phyloP scores from a whole-genome alignment of 1,139 yeast genomes.

The Taphrina wiesneri region DNA sequence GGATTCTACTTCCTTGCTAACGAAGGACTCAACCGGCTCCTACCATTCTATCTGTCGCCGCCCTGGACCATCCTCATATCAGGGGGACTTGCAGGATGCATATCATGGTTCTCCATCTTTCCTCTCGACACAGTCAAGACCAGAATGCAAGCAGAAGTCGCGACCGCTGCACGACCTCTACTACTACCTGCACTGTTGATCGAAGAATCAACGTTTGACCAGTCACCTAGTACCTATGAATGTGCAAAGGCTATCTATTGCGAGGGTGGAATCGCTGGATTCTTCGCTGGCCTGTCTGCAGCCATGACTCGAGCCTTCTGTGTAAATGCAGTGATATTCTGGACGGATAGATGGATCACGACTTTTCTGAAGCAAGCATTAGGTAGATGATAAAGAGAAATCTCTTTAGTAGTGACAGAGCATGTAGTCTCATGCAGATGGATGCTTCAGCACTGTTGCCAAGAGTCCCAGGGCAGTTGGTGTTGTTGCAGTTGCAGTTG shows the following conservation, averaged over 20 bases:
- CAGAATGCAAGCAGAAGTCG: conserved; percentile 37
- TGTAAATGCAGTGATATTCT: conserved; percentile 41
- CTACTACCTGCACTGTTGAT: background rate
- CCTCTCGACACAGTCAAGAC: conserved; percentile 42
- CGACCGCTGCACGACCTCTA: background rate
- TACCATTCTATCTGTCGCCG: background rate
- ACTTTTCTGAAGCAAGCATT: background rate
- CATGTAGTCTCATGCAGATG: no score
- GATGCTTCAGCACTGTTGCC: no score
- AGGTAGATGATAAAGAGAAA: background rate
- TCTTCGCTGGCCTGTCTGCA: conserved; percentile 39
- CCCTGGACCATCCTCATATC: conserved; percentile 35
- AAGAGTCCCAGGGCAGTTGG: no score
- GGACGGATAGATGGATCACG: conserved; percentile 36
- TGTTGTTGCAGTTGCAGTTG: no score
- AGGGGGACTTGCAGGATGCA: conserved; percentile 41
- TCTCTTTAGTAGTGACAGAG: no score
- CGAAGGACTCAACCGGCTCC: background rate
- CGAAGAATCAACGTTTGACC: background rate
- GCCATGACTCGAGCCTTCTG: conserved; percentile 41
- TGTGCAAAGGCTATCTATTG: conserved; percentile 35
- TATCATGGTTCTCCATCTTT: conserved; percentile 41
- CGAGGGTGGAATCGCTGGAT: conserved; percentile 37
- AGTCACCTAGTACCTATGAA: background rate
- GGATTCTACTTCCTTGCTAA: conserved; percentile 39